Evolutionary conservation across 768 basidiomycete genomes (phyloP), one percentile per base, ranked within the genome.

Genomic region (Termitomyces bulborhizus): DNA sequence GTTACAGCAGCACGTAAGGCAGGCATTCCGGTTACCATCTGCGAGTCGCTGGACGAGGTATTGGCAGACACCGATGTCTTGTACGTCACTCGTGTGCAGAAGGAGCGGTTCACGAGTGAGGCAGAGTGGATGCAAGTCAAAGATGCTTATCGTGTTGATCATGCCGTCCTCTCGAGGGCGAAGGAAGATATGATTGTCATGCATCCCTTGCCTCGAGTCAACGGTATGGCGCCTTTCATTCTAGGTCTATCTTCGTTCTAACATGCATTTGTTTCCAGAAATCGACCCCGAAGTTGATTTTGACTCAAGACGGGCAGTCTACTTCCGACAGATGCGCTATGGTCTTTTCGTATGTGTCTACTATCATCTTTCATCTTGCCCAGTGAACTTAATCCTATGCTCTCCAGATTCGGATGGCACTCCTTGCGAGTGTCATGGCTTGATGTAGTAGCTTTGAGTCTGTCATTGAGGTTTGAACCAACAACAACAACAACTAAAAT

Each of bases 201-300:
- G 94, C 97, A 99, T 70, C 97, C 97, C n/a, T 76, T 99, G 21
- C 97, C 97, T 13, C 74, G 97, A 64, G 85, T 96, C 49, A 93
- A 91, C 57, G 91, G 91, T 86, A 60, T 60, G 82, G 13, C 18
- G n/a, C 21, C 6, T 34, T 53, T 18, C 46, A 9, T 7, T 34
- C 31, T 11, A 46, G 12, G 6, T 0, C 26, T 39, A 26, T 1
- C 16, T 31, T 24, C 31, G 40, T 52, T 56, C 54, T 64, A 54
- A 67, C 56, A 11, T 55, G 36, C 6, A 26, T 9, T 16, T 44
- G 8, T 57, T 26, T n/a, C 3, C 61, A 93, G 97, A 99, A 88
- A 98, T 99, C 63, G 96, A 98, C 68, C 92, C 93, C 3, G 95
- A 96, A 68, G 95, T 99, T 44, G 97, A 99, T 71, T 98, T 95